A percentile compares a stretch with the other conserved stretches of the same genome.
Evolutionary conservation across 305 asterid species (phyloP).

Genomic region (Fraxinus dipetala): DNA sequence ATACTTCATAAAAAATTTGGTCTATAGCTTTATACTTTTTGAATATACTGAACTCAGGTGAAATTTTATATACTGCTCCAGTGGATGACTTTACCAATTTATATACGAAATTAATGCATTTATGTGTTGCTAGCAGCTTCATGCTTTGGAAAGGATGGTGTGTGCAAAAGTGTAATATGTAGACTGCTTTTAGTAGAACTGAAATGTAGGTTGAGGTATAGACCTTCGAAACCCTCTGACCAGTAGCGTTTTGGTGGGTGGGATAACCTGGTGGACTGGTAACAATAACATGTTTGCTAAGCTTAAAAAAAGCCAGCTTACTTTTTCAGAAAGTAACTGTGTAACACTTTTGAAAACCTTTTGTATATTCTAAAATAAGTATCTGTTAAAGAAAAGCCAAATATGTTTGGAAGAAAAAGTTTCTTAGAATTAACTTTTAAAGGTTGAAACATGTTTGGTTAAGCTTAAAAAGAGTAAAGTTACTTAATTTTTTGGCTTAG

Average conservation of each 20-base stretch:
- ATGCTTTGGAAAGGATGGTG: neutral
- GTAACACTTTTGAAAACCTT: neutral
- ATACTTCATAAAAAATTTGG: neutral
- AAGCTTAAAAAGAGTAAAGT: neutral
- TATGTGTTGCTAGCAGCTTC: neutral
- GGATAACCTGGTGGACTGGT: neutral
- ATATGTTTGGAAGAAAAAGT: neutral
- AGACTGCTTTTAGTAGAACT: neutral
- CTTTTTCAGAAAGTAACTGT: neutral
- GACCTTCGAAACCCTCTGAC: neutral
- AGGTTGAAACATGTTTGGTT: neutral
- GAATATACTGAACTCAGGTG: neutral
- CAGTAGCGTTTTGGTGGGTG: neutral
- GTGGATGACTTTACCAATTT: neutral
- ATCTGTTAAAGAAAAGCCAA: neutral
- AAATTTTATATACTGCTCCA: neutral
- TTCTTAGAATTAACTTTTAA: neutral
- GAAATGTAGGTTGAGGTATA: neutral
- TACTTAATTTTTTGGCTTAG: neutral
- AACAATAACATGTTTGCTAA: neutral
- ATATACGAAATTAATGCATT: neutral
- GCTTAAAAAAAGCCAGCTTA: neutral
- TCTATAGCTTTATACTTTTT: neutral
- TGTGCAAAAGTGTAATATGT: neutral
- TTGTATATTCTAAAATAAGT: neutral